phyloP scores from a whole-genome alignment of 2,329 filamentous ascomycete species.

The Akanthomyces dipterigenus region DNA sequence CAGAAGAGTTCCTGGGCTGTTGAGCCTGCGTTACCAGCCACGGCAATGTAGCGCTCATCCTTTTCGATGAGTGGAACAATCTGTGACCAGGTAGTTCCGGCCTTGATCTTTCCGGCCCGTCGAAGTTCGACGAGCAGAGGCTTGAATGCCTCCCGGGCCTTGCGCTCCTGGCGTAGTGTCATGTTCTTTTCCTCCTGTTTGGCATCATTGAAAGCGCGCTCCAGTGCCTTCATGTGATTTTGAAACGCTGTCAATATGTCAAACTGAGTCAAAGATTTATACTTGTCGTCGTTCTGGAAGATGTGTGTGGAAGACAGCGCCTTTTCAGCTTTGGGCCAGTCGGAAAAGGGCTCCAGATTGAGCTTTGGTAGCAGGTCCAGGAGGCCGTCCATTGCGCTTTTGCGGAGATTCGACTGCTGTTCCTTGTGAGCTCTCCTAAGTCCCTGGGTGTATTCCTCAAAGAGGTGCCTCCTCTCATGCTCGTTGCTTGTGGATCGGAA shows the following conservation, averaged over 20 bases:
- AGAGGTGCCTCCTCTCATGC: conserved; percentile 78
- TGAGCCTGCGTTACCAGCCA: conserved; percentile 79
- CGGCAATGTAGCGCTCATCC: conserved; percentile 75
- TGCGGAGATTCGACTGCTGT: conserved; percentile 63
- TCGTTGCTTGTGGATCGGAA: conserved; percentile 89
- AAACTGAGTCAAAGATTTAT: conserved; percentile 76
- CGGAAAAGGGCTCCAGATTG: conserved; percentile 84
- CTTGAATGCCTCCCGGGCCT: conserved; percentile 75
- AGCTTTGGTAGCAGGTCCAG: conserved; percentile 70
- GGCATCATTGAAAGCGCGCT: conserved; percentile 84
- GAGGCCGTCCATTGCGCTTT: conserved; percentile 78
- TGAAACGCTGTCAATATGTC: conserved; percentile 92
- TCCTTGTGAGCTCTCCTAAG: conserved; percentile 77
- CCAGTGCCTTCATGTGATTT: conserved; percentile 86
- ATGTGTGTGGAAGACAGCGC: conserved; percentile 71
- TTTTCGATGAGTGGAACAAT: conserved; percentile 67
- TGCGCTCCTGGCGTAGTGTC: conserved; percentile 75
- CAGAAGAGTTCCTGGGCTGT: conserved; percentile 89
- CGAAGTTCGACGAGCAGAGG: conserved; percentile 69
- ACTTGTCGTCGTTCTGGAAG: conserved; percentile 77
- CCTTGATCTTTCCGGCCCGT: conserved; percentile 73
- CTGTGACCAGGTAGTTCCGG: conserved; percentile 83
- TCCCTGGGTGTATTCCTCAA: conserved; percentile 85
- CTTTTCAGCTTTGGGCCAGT: conserved; percentile 85
- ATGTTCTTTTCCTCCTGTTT: conserved; percentile 80